phyloP scores from a whole-genome alignment of 306 rosid species.

The Abrus precatorius region DNA sequence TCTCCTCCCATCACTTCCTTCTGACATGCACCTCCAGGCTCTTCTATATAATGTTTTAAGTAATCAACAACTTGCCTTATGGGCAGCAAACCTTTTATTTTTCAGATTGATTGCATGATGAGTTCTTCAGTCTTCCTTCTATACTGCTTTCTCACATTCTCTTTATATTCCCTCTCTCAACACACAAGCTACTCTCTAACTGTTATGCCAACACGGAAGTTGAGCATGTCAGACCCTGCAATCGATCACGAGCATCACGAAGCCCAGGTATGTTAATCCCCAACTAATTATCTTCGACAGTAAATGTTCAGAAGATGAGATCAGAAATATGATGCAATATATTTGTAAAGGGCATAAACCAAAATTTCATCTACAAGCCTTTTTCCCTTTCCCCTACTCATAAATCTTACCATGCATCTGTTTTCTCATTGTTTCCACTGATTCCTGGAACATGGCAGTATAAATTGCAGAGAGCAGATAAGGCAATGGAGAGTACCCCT shows the following conservation, averaged over 20 bases:
- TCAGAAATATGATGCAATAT: conserved; percentile 31
- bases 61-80: conserved; percentile 50
- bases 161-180: conserved; percentile 59
- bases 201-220: conserved; percentile 58
- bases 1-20: conserved; percentile 53
- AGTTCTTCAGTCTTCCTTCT: conserved; percentile 58
- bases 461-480: conserved; percentile 67
- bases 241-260: conserved; percentile 40
- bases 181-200: conserved; percentile 50
- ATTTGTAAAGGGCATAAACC: conserved; percentile 9
- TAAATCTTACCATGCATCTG: conserved; percentile 12
- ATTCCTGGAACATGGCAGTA: conserved; percentile 26
- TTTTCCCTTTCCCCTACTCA: conserved; percentile 25
- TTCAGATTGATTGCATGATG: conserved; percentile 58
- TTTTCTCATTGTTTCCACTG: conserved; percentile 36
- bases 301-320: conserved; percentile 15
- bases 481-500: conserved; percentile 46
- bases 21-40: conserved; percentile 49
- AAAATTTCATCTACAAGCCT: background rate
- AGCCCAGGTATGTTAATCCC: conserved; percentile 56
- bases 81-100: conserved; percentile 45
- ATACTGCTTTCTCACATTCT: conserved; percentile 60
- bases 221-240: conserved; percentile 47
- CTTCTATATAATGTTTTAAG: conserved; percentile 59
- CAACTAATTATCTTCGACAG: conserved; percentile 16